phyloP scores from a whole-genome alignment of 2,329 filamentous ascomycete genomes.

The Exophiala phaeomuriformis region DNA sequence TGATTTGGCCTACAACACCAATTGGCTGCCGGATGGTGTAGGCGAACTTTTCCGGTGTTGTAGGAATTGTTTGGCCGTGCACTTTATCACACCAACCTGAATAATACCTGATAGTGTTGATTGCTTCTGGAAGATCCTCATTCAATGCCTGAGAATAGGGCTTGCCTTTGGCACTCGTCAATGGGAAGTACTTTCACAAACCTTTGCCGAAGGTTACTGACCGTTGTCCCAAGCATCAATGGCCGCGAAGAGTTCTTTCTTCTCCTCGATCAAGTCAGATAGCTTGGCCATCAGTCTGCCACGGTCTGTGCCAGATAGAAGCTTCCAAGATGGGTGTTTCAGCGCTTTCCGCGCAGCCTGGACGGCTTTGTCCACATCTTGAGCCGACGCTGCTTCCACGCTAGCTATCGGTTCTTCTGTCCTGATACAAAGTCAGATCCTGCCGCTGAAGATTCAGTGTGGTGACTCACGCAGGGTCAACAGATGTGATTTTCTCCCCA shows the following conservation, averaged over 20 bases:
- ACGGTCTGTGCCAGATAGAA: constrained; percentile 59
- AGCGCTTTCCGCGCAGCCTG: constrained; percentile 62
- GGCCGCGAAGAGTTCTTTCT: constrained; percentile 56
- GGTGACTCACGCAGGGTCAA: constrained; percentile 53
- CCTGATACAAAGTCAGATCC: constrained; percentile 25
- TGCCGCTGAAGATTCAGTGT: too few species aligned
- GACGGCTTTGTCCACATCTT: constrained; percentile 65
- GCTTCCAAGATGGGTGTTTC: constrained; percentile 59
- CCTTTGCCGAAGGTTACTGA: too few species aligned
- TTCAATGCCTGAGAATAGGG: constrained; percentile 59
- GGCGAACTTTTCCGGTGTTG: constrained; percentile 58
- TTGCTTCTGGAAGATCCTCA: constrained; percentile 57
- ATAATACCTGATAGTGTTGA: constrained; percentile 62
- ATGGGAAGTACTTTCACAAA: too few species aligned
- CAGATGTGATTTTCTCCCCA: constrained; percentile 56
- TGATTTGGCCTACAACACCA: constrained; percentile 69
- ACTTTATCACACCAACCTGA: constrained; percentile 75
- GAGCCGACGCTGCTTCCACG: constrained; percentile 59
- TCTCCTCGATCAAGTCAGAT: constrained; percentile 57
- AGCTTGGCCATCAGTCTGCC: constrained; percentile 63
- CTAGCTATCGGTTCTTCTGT: constrained; percentile 62
- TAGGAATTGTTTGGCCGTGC: constrained; percentile 69
- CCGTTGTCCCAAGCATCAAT: constrained; percentile 74
- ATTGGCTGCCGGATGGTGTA: constrained; percentile 71
- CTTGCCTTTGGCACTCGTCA: constrained; percentile 43